Base-by-base conservation (phyloP, 2,329 filamentous ascomycete genomes). In the Monilinia vaccinii-corymbosi region DNA sequence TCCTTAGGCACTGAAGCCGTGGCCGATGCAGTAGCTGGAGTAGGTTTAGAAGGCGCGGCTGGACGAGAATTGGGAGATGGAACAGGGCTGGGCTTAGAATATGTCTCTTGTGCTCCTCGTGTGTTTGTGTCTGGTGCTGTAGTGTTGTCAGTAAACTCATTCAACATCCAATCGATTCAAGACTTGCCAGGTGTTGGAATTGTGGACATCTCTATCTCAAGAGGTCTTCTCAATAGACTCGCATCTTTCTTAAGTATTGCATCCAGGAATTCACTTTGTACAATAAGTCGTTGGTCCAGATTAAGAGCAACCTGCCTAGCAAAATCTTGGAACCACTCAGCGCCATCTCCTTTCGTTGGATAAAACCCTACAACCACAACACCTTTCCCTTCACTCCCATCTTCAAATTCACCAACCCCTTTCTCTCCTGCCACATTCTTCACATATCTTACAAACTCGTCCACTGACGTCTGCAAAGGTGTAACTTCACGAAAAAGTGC, bases 261-360 rank as follows among this genome's bases (percentile, higher is more conserved):
- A 72, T 96, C 91, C 2, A 99, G 79, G 63, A 99, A 96, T 67
- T 97, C 92, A 61, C 88, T 91, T 70, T 97, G 91, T 66, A 93
- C 85, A 57, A 97, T 86, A 2, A 91, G 85, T 4, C 91, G 84
- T 71, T 96, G 91, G 62, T 91, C 87, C 14, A 95, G 80, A 49
- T 83, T 78, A 23, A 86, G 72, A 2, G 91, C 88, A 18, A 95
- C 82, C 9, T 84, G 76, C 6, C 80, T 85, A 65, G 86, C 81
- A 66, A 96, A 86, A 2, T 84, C 76, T 18, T 81, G 78, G 62
- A 83, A 89, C 90, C 89, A 96, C 11, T 58, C 79, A 74, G 65
- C 78, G 69, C 44, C 78, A 69, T 34, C 79, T 74, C 13, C 79
- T 76, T 68, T 85, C 81, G 47, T 78, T 79, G 11, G 85, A 80